Percentiles rank a stretch among this genome's conserved stretches.
phyloP scores from a whole-genome alignment of 805 yeast genomes.

The Zygotorulaspora florentina region DNA sequence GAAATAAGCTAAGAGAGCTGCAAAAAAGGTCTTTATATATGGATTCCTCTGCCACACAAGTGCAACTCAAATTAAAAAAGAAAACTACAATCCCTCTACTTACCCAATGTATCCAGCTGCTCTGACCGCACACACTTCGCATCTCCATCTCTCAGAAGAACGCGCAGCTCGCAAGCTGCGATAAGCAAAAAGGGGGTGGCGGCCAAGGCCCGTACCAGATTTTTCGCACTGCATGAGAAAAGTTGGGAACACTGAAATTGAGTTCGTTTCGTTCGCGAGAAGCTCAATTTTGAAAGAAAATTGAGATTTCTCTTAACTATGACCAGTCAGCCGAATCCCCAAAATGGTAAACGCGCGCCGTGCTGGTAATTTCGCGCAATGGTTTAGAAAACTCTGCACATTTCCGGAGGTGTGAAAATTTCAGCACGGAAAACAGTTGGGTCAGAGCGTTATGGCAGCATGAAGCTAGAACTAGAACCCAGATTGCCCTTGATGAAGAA shows the following conservation, averaged over 20 bases:
- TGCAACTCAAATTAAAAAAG: not conserved
- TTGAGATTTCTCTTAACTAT: slow-evolving; percentile 20
- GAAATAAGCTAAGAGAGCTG: not conserved
- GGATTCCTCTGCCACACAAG: slow-evolving; percentile 1
- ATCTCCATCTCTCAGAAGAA: not conserved
- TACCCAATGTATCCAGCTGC: too few relatives aligned
- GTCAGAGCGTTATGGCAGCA: not conserved
- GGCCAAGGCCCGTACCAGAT: slow-evolving; percentile 12
- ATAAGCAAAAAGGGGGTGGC: not conserved
- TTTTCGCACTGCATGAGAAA: slow-evolving; percentile 29
- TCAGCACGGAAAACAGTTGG: not conserved
- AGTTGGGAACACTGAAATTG: slow-evolving; percentile 25
- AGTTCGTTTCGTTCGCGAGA: slow-evolving; percentile 21
- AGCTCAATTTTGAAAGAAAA: slow-evolving; percentile 17
- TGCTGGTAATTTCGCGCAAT: slow-evolving; percentile 12
- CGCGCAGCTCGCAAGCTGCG: not conserved
- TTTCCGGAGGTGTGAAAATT: slow-evolving; percentile 5
- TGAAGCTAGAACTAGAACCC: too few relatives aligned
- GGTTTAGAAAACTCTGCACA: not conserved
- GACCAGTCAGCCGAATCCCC: slow-evolving; percentile 23
- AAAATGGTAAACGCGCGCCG: slow-evolving; percentile 20
- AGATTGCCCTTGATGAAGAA: too few relatives aligned
- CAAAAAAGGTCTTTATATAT: slow-evolving; percentile 1
- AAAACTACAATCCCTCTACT: too few relatives aligned
- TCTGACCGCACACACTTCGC: too few relatives aligned